Percentiles rank a stretch among this genome's conserved stretches.
Conservation (phyloP, 306 rosid species). For the Begonia masoniana region DNA sequence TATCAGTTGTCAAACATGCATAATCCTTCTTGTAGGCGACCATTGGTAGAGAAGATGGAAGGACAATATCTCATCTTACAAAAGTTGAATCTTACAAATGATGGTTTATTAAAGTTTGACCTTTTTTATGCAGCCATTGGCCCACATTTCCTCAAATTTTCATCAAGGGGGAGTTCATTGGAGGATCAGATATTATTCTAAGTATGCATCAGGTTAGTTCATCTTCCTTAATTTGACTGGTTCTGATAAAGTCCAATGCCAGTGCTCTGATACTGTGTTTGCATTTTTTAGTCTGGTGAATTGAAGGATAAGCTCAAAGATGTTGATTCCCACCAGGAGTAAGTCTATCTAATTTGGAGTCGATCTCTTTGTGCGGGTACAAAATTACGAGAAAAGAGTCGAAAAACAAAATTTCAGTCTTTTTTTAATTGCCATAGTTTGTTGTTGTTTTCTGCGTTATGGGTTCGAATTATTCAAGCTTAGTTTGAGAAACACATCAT, state of each 20-base stretch:
- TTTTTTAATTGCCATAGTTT: too few species aligned
- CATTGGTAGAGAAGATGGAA: too few species aligned
- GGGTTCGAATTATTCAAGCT: too few species aligned
- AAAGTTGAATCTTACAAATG: too few species aligned
- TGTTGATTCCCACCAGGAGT: conserved; percentile 13
- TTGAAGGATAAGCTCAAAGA: conserved; percentile 45
- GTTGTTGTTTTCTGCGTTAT: too few species aligned
- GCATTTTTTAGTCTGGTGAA: conserved; percentile 45
- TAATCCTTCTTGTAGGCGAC: too few species aligned
- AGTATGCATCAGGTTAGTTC: conserved; percentile 65
- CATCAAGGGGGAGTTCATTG: conserved; percentile 88
- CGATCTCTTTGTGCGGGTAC: too few species aligned
- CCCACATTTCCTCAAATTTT: conserved; percentile 91
- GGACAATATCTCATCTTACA: too few species aligned
- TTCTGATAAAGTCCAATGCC: conserved; percentile 4
- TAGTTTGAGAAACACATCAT: too few species aligned
- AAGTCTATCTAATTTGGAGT: not conserved
- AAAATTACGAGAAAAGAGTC: too few species aligned
- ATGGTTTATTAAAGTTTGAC: not conserved
- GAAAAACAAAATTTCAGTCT: too few species aligned
- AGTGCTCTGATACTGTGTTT: conserved; percentile 8
- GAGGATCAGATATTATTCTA: conserved; percentile 84
- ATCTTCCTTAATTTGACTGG: not conserved
- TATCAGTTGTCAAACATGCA: too few species aligned
- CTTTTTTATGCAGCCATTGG: conserved; percentile 43